These are phyloP conservation scores for Colletotrichum sp. DNA, from an alignment of 2,329 filamentous ascomycete genomes.

Conservation along the genomic window DNA sequence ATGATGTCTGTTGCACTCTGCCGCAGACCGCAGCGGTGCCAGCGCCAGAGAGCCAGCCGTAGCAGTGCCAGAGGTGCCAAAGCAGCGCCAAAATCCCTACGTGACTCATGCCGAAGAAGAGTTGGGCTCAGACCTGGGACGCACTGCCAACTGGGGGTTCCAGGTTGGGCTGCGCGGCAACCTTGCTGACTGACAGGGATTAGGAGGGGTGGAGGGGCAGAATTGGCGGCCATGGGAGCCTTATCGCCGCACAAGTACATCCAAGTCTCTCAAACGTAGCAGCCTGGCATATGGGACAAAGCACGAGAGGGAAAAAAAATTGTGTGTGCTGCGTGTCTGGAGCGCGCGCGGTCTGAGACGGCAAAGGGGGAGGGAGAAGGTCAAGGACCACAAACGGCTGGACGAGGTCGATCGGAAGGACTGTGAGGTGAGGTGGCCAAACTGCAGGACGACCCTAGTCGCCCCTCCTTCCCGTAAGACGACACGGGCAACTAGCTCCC, in stretches of 20 bases:
- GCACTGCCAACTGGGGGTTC: background rate
- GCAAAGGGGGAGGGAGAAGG: background rate
- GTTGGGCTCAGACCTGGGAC: conserved; percentile 16
- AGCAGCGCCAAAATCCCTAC: background rate
- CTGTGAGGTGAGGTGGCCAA: conserved; percentile 2
- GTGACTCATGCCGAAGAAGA: conserved; percentile 21
- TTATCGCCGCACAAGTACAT: conserved; percentile 11
- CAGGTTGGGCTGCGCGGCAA: conserved; percentile 21
- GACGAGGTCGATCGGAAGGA: background rate
- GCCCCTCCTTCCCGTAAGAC: background rate
- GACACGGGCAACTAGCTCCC: conserved; percentile 1
- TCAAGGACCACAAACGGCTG: background rate
- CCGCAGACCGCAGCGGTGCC: background rate
- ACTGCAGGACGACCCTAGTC: background rate
- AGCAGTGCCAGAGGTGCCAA: background rate
- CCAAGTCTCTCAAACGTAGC: background rate
- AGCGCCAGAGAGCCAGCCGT: background rate
- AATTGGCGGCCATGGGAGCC: background rate
- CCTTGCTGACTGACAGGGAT: conserved; percentile 16
- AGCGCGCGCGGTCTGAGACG: background rate
- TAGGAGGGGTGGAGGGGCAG: conserved; percentile 19
- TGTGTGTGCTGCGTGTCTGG: background rate
- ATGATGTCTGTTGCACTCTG: background rate
- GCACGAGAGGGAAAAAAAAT: background rate
- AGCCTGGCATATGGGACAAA: background rate